A percentile compares a stretch with the other conserved stretches of the same genome.
These are phyloP conservation scores for Pichia pseudocactophila DNA, from an alignment of 805 yeast species.

Conservation along the genomic window DNA sequence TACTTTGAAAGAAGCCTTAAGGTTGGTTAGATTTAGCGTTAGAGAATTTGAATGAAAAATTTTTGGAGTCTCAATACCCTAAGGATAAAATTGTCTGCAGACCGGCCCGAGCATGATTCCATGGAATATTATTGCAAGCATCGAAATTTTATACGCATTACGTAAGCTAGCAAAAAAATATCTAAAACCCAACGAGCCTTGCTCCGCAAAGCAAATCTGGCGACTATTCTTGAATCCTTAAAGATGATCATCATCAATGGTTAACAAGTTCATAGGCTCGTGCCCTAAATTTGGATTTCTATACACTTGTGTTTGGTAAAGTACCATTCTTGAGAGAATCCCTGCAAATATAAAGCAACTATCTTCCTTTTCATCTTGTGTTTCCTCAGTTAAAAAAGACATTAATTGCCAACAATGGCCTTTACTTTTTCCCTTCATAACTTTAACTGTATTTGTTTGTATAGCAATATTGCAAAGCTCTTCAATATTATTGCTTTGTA, in stretches of 20 bases:
- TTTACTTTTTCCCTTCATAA: constrained; percentile 27
- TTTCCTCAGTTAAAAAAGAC: constrained; percentile 32
- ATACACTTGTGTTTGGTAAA: constrained; percentile 31
- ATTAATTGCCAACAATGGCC: constrained; percentile 44
- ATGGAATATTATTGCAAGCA: too few relatives aligned
- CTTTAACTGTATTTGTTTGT: constrained; percentile 25
- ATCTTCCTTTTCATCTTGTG: constrained; percentile 34
- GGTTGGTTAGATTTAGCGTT: too few relatives aligned
- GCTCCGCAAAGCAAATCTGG: not conserved
- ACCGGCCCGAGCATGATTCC: too few relatives aligned
- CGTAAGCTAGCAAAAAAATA: not conserved
- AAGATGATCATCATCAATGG: constrained; percentile 26
- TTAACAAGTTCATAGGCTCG: constrained; percentile 28
- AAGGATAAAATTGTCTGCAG: too few relatives aligned
- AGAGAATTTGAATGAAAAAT: not conserved
- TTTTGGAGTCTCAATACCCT: not conserved
- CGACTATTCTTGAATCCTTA: not conserved
- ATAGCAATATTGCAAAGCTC: constrained; percentile 23
- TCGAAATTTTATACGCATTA: too few relatives aligned
- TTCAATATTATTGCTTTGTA: constrained; percentile 30
- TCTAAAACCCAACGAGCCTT: not conserved
- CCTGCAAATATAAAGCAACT: constrained; percentile 33
- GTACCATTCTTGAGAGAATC: constrained; percentile 34
- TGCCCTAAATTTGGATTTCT: constrained; percentile 17
- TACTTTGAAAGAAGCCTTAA: too few relatives aligned